Evolutionary conservation across 768 basidiomycete genomes (phyloP), one percentile per base, ranked within the genome.

Genomic region (Cystofilobasidium macerans): DNA sequence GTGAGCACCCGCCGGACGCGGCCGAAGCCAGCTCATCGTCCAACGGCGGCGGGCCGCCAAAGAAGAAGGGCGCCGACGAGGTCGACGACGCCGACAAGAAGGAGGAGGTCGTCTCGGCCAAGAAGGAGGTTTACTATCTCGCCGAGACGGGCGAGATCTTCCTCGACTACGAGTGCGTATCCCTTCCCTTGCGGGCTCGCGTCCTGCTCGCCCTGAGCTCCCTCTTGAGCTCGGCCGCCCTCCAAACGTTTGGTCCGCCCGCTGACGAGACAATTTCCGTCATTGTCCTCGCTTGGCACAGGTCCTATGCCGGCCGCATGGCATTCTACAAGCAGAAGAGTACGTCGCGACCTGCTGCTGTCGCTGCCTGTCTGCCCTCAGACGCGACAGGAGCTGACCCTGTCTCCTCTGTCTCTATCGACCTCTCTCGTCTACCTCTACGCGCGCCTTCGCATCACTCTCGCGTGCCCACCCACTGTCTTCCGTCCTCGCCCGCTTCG

Each of bases 81-180:
- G 24, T 30, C 18, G n/a, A 5, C 24, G 24, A 18, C 8, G 45
- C 22, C 45, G 62, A 63, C 35, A 40, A 35, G 20, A 63, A 63
- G 48, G 51, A 24, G 9, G 35, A 40, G 40, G 32, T 33, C 42
- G n/a, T 59, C 58, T 24, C 35, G 26, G 7, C 28, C 35, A 13
- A 13, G 22, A 36, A 13, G 12, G 84, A 85, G 70, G 92, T 97
- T 76, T 98, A 85, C 79, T 93, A 88, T 80, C 86, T 98, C 74
- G 80, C 85, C 70, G 85, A 90, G 77, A 98, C 94, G 3, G 94
- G 93, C 73, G 94, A 98, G 83, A 88, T 98, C 77, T 98, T 98
- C 76, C 86, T 90, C 70, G 85, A 85, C 74, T 98, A 95, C 75
- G 92, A 95, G 93, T 95, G 74, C 75, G 88, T 82, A 63, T 26